Percentiles rank a stretch among this genome's conserved stretches.
phyloP scores from a whole-genome alignment of 257 asterid genomes.

The Pogostemon cablin region DNA sequence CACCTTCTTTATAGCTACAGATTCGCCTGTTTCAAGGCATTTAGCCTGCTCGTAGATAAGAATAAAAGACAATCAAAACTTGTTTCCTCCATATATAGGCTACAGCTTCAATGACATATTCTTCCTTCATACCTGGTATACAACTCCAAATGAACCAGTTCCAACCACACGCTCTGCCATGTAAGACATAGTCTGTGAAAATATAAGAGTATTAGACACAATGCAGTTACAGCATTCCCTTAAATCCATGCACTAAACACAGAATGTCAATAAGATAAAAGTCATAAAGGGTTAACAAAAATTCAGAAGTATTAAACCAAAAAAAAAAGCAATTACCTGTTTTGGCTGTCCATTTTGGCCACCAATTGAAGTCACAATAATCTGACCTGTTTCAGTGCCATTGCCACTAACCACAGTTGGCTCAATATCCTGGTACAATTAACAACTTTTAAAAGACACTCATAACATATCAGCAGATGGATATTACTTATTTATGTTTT shows the following conservation, averaged over 20 bases:
- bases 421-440: conserved; percentile 61
- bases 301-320: neutral
- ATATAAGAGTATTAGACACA: conserved; percentile 25
- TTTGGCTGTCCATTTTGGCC: conserved; percentile 80
- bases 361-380: conserved; percentile 74
- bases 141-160: conserved; percentile 71
- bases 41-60: conserved; percentile 39
- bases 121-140: conserved; percentile 67
- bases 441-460: neutral
- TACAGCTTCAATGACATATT: neutral
- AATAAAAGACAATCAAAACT: neutral
- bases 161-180: conserved; percentile 69
- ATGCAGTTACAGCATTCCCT: neutral
- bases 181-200: conserved; percentile 69
- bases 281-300: neutral
- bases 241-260: neutral
- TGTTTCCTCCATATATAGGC: neutral
- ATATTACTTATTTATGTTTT: conserved; percentile 1
- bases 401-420: conserved; percentile 75
- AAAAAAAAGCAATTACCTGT: conserved; percentile 49
- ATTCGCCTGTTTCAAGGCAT: conserved; percentile 59
- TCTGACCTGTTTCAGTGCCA: conserved; percentile 91
- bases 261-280: neutral
- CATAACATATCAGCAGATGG: conserved; percentile 4
- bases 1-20: conserved; percentile 65